Evolutionary conservation across 2,329 filamentous ascomycete genomes (phyloP).

Genomic region (Colletotrichum viniferum): DNA sequence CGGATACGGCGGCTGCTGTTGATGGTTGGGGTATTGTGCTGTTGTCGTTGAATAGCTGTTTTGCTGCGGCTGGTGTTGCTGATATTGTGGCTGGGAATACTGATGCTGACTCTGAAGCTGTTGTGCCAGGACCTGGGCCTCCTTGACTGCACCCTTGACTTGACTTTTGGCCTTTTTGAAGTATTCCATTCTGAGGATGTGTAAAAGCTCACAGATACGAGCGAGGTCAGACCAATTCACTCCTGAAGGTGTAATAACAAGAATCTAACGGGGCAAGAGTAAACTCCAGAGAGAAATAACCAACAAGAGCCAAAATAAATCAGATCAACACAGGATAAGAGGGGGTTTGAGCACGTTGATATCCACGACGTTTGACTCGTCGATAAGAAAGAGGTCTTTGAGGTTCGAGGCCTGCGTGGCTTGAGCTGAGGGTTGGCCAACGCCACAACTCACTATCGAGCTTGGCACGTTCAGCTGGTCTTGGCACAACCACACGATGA

Average conservation of each 20-base stretch:
- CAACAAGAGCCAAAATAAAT: background rate
- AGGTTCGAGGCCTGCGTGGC: background rate
- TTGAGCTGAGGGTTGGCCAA: background rate
- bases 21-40: background rate
- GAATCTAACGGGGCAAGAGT: background rate
- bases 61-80: background rate
- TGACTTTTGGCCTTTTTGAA: background rate
- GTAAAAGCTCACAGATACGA: background rate
- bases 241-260: background rate
- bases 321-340: background rate
- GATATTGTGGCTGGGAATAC: background rate
- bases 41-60: background rate
- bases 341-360: background rate
- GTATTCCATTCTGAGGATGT: background rate
- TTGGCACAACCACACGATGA: background rate
- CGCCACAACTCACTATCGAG: background rate
- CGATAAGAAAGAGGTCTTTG: background rate
- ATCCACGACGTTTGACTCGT: background rate
- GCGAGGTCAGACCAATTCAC: background rate
- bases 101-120: background rate
- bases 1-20: rapidly evolving
- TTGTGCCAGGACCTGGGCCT: background rate
- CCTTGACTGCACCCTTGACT: background rate
- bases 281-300: background rate
- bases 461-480: background rate